Conservation (phyloP, 1,284 basidiomycete species). For the Neonothopanus nambi region DNA sequence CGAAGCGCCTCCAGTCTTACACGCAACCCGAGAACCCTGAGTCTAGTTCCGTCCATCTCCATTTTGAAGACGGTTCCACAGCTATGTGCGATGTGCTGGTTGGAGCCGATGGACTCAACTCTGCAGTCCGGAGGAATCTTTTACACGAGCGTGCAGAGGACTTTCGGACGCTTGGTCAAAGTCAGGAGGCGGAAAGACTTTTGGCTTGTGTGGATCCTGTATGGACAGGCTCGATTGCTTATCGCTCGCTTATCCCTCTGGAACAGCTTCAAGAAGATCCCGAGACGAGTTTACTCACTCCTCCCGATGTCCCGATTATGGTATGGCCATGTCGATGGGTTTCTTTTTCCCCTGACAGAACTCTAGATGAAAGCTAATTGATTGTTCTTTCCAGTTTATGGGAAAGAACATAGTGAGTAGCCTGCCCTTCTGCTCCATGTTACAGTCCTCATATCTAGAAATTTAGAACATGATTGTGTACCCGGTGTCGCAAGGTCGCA, state of each 20-base stretch:
- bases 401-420: slow-evolving; percentile 28
- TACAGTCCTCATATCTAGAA: not conserved
- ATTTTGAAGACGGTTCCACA: slow-evolving; percentile 23
- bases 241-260: slow-evolving; percentile 15
- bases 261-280: slow-evolving; percentile 11
- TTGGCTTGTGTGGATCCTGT: slow-evolving; percentile 11
- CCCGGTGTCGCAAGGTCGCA: slow-evolving; percentile 29
- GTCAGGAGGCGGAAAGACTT: not conserved
- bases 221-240: slow-evolving; percentile 19
- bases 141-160: slow-evolving; percentile 5
- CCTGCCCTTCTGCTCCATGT: not conserved
- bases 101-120: slow-evolving; percentile 30
- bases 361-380: not conserved
- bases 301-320: slow-evolving; percentile 12
- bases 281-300: slow-evolving; percentile 1
- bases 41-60: slow-evolving; percentile 10
- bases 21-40: slow-evolving; percentile 11
- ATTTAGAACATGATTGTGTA: slow-evolving; percentile 23
- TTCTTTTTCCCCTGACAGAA: not conserved
- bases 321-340: slow-evolving; percentile 1
- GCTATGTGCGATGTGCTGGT: slow-evolving; percentile 28
- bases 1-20: slow-evolving; percentile 24
- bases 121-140: slow-evolving; percentile 14
- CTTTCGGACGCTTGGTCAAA: slow-evolving; percentile 2
- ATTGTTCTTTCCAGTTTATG: slow-evolving; percentile 22